A percentile compares a stretch with the other conserved stretches of the same genome.
These are phyloP conservation scores for Glutinoglossum americanum DNA, from an alignment of 495 filamentous ascomycete genomes.

Conservation along the genomic window DNA sequence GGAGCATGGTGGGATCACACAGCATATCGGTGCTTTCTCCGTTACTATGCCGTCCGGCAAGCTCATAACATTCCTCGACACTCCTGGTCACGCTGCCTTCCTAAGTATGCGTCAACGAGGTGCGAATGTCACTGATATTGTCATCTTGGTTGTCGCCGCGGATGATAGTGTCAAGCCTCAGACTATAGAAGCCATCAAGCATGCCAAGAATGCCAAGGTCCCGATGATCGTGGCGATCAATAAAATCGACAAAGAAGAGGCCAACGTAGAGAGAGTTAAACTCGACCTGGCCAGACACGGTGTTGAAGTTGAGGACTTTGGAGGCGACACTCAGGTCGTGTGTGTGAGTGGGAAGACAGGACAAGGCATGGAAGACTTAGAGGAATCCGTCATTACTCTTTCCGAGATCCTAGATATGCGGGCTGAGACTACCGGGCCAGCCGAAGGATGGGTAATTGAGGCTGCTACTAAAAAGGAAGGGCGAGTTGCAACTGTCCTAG, in stretches of 20 bases:
- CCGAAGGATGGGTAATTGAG: slow-evolving; percentile 89
- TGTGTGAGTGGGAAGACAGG: slow-evolving; percentile 86
- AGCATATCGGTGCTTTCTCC: slow-evolving; percentile 98
- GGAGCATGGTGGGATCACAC: slow-evolving; percentile 94
- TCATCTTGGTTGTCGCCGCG: slow-evolving; percentile 86
- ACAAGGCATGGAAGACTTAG: slow-evolving; percentile 73
- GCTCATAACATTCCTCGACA: slow-evolving; percentile 89
- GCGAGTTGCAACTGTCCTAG: slow-evolving; percentile 70
- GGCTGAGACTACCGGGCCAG: slow-evolving; percentile 51
- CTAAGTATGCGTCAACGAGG: slow-evolving; percentile 88
- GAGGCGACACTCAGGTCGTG: slow-evolving; percentile 84
- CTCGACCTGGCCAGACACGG: slow-evolving; percentile 66
- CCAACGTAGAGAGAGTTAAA: slow-evolving; percentile 64
- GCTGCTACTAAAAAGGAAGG: slow-evolving; percentile 75
- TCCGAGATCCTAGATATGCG: slow-evolving; percentile 81
- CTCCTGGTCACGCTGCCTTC: slow-evolving; percentile 91
- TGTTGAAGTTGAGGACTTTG: slow-evolving; percentile 84
- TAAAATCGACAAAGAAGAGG: slow-evolving; percentile 78
- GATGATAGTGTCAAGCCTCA: slow-evolving; percentile 97
- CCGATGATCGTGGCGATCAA: slow-evolving; percentile 97
- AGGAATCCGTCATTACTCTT: slow-evolving; percentile 66
- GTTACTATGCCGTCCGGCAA: slow-evolving; percentile 70
- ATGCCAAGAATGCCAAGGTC: slow-evolving; percentile 73
- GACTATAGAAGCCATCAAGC: slow-evolving; percentile 89
- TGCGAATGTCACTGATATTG: slow-evolving; percentile 90